Evolutionary conservation across 805 yeast species (phyloP).

Genomic region (Yarrowia porcina): DNA sequence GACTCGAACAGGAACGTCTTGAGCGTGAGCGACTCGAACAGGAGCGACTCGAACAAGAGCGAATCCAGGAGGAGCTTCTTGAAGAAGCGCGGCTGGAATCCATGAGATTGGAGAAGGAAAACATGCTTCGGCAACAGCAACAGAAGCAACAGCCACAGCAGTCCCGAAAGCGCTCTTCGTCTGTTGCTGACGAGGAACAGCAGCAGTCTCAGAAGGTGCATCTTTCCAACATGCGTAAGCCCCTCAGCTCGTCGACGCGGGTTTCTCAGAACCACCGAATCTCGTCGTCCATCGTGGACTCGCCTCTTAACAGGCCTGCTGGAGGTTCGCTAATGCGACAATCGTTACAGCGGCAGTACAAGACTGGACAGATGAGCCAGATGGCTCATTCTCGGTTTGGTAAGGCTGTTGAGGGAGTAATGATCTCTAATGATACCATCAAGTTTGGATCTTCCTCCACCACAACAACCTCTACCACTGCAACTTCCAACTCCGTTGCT

Average conservation of each 20-base stretch:
- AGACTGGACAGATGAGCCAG: conserved; percentile 13
- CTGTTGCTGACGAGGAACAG: not conserved
- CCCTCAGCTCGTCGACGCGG: not conserved
- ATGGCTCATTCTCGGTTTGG: conserved; percentile 9
- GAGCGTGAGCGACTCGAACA: not conserved
- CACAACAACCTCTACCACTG: not conserved
- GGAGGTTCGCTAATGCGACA: conserved; percentile 12
- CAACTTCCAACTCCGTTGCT: too few species aligned
- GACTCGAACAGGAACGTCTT: not conserved
- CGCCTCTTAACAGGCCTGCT: conserved; percentile 9
- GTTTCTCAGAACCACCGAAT: not conserved
- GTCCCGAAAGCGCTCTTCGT: not conserved
- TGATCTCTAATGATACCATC: conserved; percentile 34
- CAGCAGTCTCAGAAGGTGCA: conserved; percentile 5
- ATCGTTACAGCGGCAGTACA: conserved; percentile 12
- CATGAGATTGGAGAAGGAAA: conserved; percentile 8
- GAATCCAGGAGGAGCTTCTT: conserved; percentile 10
- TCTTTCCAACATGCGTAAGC: conserved; percentile 24
- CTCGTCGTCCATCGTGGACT: conserved; percentile 12
- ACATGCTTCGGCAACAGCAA: not conserved
- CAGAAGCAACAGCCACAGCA: not conserved
- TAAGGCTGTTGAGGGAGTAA: conserved; percentile 8
- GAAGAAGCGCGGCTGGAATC: conserved; percentile 14
- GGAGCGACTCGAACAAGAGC: conserved; percentile 1
- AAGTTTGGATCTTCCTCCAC: conserved; percentile 33